Percentiles rank a stretch among this genome's conserved stretches.
Conservation (phyloP, 768 basidiomycete genomes). For the Serpula lacrymans region DNA sequence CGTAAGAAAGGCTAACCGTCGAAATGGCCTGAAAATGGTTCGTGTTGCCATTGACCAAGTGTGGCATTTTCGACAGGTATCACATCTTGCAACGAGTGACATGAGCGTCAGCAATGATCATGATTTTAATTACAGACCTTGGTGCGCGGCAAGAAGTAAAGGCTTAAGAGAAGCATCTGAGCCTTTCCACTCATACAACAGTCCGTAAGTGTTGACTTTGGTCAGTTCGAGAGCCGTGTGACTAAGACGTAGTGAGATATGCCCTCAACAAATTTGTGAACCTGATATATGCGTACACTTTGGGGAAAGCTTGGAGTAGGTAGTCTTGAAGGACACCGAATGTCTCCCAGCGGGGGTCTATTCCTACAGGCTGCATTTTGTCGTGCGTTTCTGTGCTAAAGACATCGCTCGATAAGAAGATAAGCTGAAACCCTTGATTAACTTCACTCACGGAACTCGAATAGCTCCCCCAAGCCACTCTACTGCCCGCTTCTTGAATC, state of each 20-base stretch:
- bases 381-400: conserved; percentile 26
- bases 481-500: conserved; percentile 39
- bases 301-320: conserved; percentile 36
- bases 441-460: conserved; percentile 21
- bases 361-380: conserved; percentile 19
- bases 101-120: too few relatives aligned
- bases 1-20: conserved; percentile 41
- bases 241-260: conserved; percentile 30
- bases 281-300: conserved; percentile 27
- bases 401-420: background rate
- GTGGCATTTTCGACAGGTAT: conserved; percentile 57
- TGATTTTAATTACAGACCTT: too few relatives aligned
- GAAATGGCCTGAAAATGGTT: conserved; percentile 57
- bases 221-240: conserved; percentile 57
- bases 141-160: conserved; percentile 63
- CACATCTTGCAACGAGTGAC: too few relatives aligned
- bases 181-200: conserved; percentile 74
- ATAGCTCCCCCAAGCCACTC: conserved; percentile 51
- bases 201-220: conserved; percentile 73
- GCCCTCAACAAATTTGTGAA: background rate
- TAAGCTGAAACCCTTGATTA: background rate
- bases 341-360: conserved; percentile 32
- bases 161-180: conserved; percentile 62
- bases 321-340: conserved; percentile 32
- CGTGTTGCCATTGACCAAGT: conserved; percentile 47